A percentile compares a stretch with the other conserved stretches of the same genome.
phyloP scores from a whole-genome alignment of 495 filamentous ascomycete species.

The Daldinia vernicosa region DNA sequence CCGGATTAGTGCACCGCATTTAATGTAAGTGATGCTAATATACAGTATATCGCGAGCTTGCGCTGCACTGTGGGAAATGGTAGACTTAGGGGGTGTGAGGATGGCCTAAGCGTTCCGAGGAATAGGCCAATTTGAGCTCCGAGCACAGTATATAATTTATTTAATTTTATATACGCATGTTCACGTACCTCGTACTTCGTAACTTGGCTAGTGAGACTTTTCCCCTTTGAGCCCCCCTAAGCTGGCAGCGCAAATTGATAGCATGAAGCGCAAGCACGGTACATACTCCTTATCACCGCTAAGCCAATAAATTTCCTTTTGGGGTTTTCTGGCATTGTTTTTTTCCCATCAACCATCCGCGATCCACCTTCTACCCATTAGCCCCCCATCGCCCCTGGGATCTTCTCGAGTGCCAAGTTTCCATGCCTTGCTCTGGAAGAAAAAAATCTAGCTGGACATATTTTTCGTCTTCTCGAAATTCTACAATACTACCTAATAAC shows the following conservation, averaged over 20 bases:
- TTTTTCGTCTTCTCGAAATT: conserved; percentile 37
- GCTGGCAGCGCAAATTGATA: neutral
- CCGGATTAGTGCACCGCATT: conserved; percentile 2
- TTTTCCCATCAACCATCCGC: conserved; percentile 26
- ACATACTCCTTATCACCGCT: conserved; percentile 17
- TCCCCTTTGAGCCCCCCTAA: neutral
- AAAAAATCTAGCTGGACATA: conserved; percentile 28
- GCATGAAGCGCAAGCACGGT: neutral
- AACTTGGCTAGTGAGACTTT: neutral
- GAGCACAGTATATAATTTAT: conserved; percentile 31
- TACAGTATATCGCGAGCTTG: neutral
- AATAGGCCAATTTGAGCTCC: conserved; percentile 35
- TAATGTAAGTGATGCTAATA: neutral
- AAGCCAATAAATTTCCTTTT: conserved; percentile 20
- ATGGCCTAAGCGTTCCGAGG: conserved; percentile 14
- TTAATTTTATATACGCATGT: conserved; percentile 16
- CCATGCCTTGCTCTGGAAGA: conserved; percentile 25
- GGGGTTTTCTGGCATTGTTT: conserved; percentile 26
- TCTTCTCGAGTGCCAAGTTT: conserved; percentile 36
- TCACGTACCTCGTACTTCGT: neutral
- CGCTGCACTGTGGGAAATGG: conserved; percentile 17
- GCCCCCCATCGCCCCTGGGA: conserved; percentile 19
- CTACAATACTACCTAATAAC: conserved; percentile 27
- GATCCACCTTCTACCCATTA: conserved; percentile 29
- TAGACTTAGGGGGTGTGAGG: conserved; percentile 20